Evolutionary conservation across 495 filamentous ascomycete genomes (phyloP).

Genomic region (Aspergillus baeticus): DNA sequence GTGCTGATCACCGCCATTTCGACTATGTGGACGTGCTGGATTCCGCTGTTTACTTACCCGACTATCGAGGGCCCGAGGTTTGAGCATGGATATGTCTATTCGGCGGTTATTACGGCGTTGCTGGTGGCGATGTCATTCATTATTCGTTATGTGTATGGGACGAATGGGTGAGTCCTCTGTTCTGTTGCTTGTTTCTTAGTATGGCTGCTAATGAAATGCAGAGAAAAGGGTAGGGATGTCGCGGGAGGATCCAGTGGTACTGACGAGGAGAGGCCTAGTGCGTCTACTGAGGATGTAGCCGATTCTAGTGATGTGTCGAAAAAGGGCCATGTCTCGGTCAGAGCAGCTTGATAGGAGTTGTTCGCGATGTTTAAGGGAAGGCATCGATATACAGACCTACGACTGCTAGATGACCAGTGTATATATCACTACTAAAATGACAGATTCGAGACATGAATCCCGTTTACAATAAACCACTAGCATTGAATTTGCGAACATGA

Average conservation of each 20-base stretch:
- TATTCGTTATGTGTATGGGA: not conserved
- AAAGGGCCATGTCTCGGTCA: too few species aligned
- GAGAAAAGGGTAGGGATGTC: not conserved
- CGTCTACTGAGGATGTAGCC: too few species aligned
- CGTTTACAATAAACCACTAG: too few species aligned
- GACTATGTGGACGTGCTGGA: not conserved
- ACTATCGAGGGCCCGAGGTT: not conserved
- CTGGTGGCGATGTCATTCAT: not conserved
- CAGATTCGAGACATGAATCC: too few species aligned
- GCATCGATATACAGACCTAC: too few species aligned
- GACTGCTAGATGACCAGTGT: too few species aligned
- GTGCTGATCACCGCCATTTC: not conserved
- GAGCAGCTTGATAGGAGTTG: too few species aligned
- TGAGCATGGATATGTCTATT: not conserved
- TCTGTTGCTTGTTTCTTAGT: too few species aligned
- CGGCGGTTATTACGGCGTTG: not conserved
- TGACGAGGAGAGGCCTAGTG: not conserved
- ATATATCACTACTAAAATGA: too few species aligned
- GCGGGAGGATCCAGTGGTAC: not conserved
- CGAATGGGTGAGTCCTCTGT: not conserved
- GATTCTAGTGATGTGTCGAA: too few species aligned
- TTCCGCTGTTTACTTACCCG: not conserved
- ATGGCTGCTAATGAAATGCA: not conserved
- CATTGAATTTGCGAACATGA: too few species aligned
- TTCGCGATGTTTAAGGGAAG: too few species aligned